These are phyloP conservation scores for Apiotrichum akiyoshidainum DNA, from an alignment of 1,284 basidiomycete species.

Conservation along the genomic window DNA sequence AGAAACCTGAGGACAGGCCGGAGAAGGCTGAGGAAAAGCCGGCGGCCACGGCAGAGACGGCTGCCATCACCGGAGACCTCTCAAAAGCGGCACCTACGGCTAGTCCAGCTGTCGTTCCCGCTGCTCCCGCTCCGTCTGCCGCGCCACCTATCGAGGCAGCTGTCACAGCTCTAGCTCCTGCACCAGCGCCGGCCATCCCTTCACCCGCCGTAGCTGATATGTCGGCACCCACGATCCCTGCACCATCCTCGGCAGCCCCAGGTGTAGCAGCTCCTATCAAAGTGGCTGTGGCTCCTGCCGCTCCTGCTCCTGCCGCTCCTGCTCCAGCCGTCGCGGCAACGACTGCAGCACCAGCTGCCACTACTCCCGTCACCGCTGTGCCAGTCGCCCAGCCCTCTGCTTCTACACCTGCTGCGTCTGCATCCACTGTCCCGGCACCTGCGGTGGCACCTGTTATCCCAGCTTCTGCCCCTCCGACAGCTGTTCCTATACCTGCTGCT, in stretches of 20 bases:
- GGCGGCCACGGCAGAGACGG: background rate
- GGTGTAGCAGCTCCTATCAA: background rate
- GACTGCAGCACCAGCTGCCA: background rate
- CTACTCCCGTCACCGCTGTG: background rate
- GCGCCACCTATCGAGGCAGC: background rate
- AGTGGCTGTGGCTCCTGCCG: background rate
- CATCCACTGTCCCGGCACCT: background rate
- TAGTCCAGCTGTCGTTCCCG: background rate
- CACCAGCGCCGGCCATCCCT: background rate
- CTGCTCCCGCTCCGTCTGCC: background rate
- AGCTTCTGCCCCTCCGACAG: background rate
- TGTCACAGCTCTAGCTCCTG: too few relatives aligned
- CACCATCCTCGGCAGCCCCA: too few relatives aligned
- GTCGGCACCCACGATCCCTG: background rate
- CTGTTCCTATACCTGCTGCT: background rate
- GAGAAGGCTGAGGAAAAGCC: background rate
- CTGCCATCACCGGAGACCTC: too few relatives aligned
- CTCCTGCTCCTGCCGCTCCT: background rate
- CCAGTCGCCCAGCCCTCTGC: background rate
- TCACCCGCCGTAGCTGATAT: too few relatives aligned
- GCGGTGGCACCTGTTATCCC: background rate
- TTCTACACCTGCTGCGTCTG: background rate
- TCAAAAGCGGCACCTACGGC: background rate
- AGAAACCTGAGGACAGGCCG: too few relatives aligned
- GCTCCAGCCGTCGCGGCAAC: background rate